These are phyloP conservation scores for Paramecium biaurelia DNA, from an alignment of 73 alveolate genomes.

Conservation along the genomic window DNA sequence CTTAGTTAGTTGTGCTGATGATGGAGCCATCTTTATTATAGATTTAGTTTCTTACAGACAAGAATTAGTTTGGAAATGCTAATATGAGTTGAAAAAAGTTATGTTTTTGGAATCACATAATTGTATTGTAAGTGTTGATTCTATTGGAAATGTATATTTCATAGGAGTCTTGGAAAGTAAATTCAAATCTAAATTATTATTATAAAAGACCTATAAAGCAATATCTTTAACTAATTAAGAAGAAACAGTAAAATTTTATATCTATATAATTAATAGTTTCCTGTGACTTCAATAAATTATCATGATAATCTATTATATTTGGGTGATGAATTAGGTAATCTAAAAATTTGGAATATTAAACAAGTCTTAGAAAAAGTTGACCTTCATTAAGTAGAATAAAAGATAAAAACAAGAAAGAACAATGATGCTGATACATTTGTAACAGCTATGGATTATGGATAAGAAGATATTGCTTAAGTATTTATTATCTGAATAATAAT, in stretches of 20 bases:
- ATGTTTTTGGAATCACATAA: constrained; percentile 87
- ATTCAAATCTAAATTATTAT: constrained; percentile 79
- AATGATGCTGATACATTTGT: constrained; percentile 70
- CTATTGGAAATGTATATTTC: constrained; percentile 89
- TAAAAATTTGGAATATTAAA: constrained; percentile 90
- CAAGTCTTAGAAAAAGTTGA: constrained; percentile 77
- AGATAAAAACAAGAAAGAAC: constrained; percentile 27
- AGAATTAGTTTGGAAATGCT: constrained; percentile 86
- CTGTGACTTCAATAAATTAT: constrained; percentile 91
- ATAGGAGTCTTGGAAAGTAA: constrained; percentile 89
- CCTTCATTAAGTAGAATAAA: constrained; percentile 71
- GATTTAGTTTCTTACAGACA: constrained; percentile 91
- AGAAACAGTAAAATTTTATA: constrained; percentile 62
- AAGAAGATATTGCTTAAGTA: constrained; percentile 62
- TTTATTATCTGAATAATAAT: constrained; percentile 54
- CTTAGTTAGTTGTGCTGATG: constrained; percentile 94
- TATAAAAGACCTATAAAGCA: constrained; percentile 78
- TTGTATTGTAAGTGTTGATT: constrained; percentile 88
- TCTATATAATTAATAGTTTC: constrained; percentile 62
- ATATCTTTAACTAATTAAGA: constrained; percentile 82
- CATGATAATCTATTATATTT: constrained; percentile 78
- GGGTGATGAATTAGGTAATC: constrained; percentile 98
- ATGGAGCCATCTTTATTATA: constrained; percentile 90
- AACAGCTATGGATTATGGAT: constrained; percentile 71
- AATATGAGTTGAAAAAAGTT: constrained; percentile 82